These are phyloP conservation scores for Metarhizium anisopliae DNA, from an alignment of 2,329 filamentous ascomycete genomes.

Conservation along the genomic window DNA sequence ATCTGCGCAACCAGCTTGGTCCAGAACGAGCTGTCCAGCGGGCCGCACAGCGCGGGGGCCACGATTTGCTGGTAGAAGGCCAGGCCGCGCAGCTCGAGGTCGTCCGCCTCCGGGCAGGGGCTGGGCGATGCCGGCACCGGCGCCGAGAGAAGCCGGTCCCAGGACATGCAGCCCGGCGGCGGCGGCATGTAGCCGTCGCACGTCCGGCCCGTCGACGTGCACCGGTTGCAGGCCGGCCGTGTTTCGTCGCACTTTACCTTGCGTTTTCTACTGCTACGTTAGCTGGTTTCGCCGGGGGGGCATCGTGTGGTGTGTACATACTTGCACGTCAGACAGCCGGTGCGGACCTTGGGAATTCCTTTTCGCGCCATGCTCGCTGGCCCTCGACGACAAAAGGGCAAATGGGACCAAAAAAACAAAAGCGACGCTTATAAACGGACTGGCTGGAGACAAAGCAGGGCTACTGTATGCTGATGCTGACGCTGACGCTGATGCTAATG, in stretches of 20 bases:
- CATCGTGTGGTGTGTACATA: conserved; percentile 12
- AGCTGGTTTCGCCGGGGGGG: conserved; percentile 13
- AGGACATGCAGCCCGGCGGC: conserved; percentile 19
- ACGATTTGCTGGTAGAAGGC: conserved; percentile 29
- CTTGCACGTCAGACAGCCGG: conserved; percentile 47
- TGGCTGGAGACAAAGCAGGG: too few species aligned
- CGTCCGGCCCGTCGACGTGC: conserved; percentile 40
- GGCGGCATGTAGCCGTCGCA: conserved; percentile 45
- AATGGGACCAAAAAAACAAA: too few species aligned
- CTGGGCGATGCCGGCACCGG: conserved; percentile 11
- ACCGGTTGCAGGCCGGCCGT: conserved; percentile 41
- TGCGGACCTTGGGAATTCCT: conserved; percentile 28
- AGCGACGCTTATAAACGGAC: too few species aligned
- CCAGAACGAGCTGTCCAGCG: conserved; percentile 30
- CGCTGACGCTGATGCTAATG: too few species aligned
- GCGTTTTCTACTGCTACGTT: conserved; percentile 30
- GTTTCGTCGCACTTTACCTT: conserved; percentile 50
- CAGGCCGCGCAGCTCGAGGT: conserved; percentile 21
- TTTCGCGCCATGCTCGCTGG: conserved; percentile 13
- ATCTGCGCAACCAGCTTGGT: conserved; percentile 29
- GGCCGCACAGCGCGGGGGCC: conserved; percentile 26
- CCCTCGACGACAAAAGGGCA: neutral
- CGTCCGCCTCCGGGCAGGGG: conserved; percentile 10
- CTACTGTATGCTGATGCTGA: too few species aligned
- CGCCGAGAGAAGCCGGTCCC: conserved; percentile 25